Evolutionary conservation across 345 rosid species (phyloP).

Genomic region (Carallia pectinifolia): DNA sequence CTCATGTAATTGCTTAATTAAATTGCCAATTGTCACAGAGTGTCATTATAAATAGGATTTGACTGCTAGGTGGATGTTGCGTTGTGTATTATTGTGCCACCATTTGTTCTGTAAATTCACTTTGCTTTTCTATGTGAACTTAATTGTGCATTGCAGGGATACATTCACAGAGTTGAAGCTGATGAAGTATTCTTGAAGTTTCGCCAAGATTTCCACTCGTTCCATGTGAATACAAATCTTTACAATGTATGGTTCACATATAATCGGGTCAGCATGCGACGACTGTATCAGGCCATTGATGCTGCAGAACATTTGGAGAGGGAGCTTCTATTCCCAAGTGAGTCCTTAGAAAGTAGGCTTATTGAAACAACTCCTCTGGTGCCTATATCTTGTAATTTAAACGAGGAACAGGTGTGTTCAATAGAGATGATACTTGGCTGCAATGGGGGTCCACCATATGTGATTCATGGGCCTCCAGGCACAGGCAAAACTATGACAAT

Average conservation of each 20-base stretch:
- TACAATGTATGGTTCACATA: slow-evolving; percentile 74
- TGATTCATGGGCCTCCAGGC: slow-evolving; percentile 94
- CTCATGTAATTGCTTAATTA: background rate
- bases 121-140: background rate
- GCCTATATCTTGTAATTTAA: slow-evolving; percentile 59
- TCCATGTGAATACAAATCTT: slow-evolving; percentile 44
- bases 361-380: slow-evolving; percentile 46
- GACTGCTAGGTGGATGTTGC: background rate
- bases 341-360: slow-evolving; percentile 37
- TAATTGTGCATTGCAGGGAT: slow-evolving; percentile 53
- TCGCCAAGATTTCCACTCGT: slow-evolving; percentile 46
- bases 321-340: slow-evolving; percentile 64
- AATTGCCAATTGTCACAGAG: slow-evolving; percentile 2
- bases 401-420: slow-evolving; percentile 74
- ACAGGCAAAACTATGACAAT: slow-evolving; percentile 91
- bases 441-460: slow-evolving; percentile 81
- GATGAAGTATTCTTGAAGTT: slow-evolving; percentile 79
- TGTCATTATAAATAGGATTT: background rate
- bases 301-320: slow-evolving; percentile 47
- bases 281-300: slow-evolving; percentile 75
- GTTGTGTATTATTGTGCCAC: background rate
- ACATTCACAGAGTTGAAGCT: slow-evolving; percentile 74
- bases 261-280: slow-evolving; percentile 64
- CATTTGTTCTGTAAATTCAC: background rate
- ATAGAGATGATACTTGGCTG: slow-evolving; percentile 77